Evolutionary conservation across 1,284 basidiomycete genomes (phyloP).

Genomic region (Retiboletus flavoniger): DNA sequence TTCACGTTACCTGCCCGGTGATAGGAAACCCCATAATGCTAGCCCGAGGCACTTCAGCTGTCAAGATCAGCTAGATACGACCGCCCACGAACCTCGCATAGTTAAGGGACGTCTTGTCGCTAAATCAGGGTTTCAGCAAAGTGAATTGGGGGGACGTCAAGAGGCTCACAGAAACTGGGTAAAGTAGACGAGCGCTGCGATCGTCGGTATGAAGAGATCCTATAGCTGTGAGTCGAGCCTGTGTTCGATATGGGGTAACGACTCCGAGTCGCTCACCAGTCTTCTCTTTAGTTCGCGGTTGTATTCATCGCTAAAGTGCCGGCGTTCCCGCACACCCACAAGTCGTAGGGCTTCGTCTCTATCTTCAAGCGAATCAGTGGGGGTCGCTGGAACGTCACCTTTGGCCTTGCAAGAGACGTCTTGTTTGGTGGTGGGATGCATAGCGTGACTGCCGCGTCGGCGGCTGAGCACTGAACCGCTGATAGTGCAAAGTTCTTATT

Average conservation of each 20-base stretch:
- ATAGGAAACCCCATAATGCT: constrained; percentile 67
- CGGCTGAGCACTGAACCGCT: too few species aligned
- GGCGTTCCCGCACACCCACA: constrained; percentile 49
- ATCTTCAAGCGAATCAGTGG: background rate
- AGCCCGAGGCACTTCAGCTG: background rate
- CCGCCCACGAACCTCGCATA: constrained; percentile 52
- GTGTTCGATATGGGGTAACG: background rate
- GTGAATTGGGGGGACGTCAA: background rate
- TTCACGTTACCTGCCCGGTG: constrained; percentile 3
- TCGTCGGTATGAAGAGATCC: constrained; percentile 57
- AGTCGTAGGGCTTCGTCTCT: constrained; percentile 59
- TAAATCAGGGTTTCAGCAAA: constrained; percentile 20
- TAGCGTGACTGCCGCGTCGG: background rate
- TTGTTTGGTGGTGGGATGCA: background rate
- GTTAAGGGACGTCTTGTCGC: constrained; percentile 62
- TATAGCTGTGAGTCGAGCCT: constrained; percentile 21
- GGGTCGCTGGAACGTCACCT: too few species aligned
- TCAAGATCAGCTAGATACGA: background rate
- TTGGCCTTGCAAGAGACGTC: background rate
- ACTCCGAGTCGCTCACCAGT: constrained; percentile 41
- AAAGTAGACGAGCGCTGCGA: constrained; percentile 64
- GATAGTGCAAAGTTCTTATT: background rate
- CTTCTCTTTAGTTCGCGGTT: constrained; percentile 51
- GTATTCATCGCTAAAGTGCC: constrained; percentile 59
- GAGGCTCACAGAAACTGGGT: constrained; percentile 56